Evolutionary conservation across 768 basidiomycete species (phyloP), one percentile per base, ranked within the genome.

Genomic region (Gyrodon lividus): DNA sequence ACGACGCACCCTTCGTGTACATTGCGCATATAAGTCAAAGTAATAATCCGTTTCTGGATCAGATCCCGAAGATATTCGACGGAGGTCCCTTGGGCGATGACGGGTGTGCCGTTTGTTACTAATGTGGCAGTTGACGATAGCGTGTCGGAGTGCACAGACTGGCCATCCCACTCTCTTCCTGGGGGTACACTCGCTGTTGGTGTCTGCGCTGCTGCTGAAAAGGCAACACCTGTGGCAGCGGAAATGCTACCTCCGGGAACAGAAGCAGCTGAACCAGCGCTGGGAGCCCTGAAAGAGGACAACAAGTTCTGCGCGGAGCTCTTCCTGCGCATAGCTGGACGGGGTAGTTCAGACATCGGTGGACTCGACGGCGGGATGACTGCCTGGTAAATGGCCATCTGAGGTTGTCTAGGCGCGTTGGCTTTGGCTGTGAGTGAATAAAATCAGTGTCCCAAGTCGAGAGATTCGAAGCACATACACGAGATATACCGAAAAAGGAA

Each of bases 231-330:
- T 20, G 70, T 71, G 16, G 70, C 55, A 14, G 72, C 61, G 13
- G 71, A 68, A 40, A 74, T 58, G 38, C 63, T 71, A 43, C 67
- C 62, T 16, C 74, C 70, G 17, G 72, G 60, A 28, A 71, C 68
- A 9, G 55, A 12, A 12, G 45, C 43, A 3, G 44, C 13, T 28
- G 65, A 34, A 10, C 53, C 47, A 40, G 68, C 57, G 20, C 39
- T 43, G 46, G 72, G 61, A 4, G 64, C 61, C 59, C 69, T 91
- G 79, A 90, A 90, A 38, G 85, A 84, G 7, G 83, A 81, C 30
- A 93, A 78, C 42, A 92, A 76, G 69, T 92, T 89, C 72, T 87
- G 89, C 10, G 86, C 89, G 10, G 89, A 90, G 17, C 88, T 89
- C 73, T 92, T 93, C 58, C 90, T 82, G 59, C 89, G 85, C 79